A percentile compares a stretch with the other conserved stretches of the same genome.
Conservation (phyloP, 2,329 filamentous ascomycete genomes). For the Corynespora cassiicola region DNA sequence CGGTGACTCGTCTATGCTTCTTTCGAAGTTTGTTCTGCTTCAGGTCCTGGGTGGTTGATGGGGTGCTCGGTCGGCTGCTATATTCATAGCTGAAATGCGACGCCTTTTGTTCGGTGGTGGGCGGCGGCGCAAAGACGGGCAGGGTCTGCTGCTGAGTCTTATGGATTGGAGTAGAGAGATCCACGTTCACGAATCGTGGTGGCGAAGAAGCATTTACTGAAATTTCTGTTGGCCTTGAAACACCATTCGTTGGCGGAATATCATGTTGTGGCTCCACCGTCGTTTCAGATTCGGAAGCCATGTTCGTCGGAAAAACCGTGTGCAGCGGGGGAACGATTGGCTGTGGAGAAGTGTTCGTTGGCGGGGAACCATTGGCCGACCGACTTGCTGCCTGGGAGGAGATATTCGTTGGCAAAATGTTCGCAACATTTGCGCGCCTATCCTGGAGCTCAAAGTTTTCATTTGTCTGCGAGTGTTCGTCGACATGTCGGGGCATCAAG, state of each 20-base stretch:
- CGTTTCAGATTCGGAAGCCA: too few relatives aligned
- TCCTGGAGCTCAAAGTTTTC: slow-evolving; percentile 42
- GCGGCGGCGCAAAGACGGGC: slow-evolving; percentile 38
- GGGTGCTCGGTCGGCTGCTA: slow-evolving; percentile 28
- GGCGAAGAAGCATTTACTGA: slow-evolving; percentile 26
- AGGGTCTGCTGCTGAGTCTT: slow-evolving; percentile 1
- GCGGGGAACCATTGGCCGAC: slow-evolving; percentile 2
- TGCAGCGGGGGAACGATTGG: too few relatives aligned
- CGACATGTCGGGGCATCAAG: slow-evolving; percentile 37
- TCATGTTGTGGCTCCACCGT: too few relatives aligned
- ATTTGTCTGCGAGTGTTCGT: slow-evolving; percentile 32
- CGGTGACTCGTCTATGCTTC: slow-evolving; percentile 37
- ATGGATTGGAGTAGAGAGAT: slow-evolving; percentile 1
- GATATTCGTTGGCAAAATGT: slow-evolving; percentile 13
- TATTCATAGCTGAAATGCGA: slow-evolving; percentile 29
- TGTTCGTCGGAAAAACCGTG: too few relatives aligned
- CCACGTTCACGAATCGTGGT: slow-evolving; percentile 16
- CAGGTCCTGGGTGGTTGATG: slow-evolving; percentile 23
- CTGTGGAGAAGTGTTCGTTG: too few relatives aligned
- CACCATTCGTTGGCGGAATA: too few relatives aligned
- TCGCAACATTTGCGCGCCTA: slow-evolving; percentile 19
- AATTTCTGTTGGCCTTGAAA: too few relatives aligned
- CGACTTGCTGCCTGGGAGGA: too few relatives aligned
- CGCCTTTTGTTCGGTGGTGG: slow-evolving; percentile 28
- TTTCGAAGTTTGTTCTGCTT: slow-evolving; percentile 36